Base-by-base conservation (phyloP, 441 rosid genomes). In the Euphorbia celastroides region DNA sequence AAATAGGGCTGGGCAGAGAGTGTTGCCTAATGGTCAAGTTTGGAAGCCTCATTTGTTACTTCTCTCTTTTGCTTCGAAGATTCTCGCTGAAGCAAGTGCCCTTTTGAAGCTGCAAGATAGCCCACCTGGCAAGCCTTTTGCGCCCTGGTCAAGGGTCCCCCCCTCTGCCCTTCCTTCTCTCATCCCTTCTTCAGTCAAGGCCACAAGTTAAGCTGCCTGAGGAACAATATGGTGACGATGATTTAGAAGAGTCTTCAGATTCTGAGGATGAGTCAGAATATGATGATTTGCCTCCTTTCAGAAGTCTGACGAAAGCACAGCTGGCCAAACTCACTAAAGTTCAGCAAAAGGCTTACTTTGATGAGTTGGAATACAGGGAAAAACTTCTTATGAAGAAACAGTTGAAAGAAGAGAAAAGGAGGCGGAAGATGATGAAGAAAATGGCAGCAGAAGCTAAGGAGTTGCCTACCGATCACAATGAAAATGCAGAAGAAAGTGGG, bases 231-330 rank as follows among this genome's bases (percentile, higher is more conserved):
- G 82, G 79, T 77, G 93, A 87, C 34, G 82, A 79, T 74, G 90
- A 92, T 31, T 73, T 88, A 83, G 88, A 77, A 70, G 96, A 93
- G 69, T 74, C 82, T 48, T 88, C 87, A 32, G 97, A 90, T 80
- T 75, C 89, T 42, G 98, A 92, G 46, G 96, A 83, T 5, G 96
- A 81, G 71, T 96, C 88, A 25, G 98, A 93, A 79, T 93, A 90
- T 74, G 96, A 93, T 25, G 92, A 87, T 83, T 93, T 93, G 65
- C 98, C 98, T 54, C 91, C 98, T 59, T 93, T 93, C 75, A 93
- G 84, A 78, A 94, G 96, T 65, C 91, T 93, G 36, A 75, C 71
- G 77, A 81, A 75, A 79, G 65, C 80, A 54, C 88, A 84, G 74
- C 70, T 85, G 52, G 81, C 80, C 23, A 81, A 77, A 67, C 88